These are phyloP conservation scores for Talaromyces islandicus DNA, from an alignment of 2,329 filamentous ascomycete species.

Conservation along the genomic window DNA sequence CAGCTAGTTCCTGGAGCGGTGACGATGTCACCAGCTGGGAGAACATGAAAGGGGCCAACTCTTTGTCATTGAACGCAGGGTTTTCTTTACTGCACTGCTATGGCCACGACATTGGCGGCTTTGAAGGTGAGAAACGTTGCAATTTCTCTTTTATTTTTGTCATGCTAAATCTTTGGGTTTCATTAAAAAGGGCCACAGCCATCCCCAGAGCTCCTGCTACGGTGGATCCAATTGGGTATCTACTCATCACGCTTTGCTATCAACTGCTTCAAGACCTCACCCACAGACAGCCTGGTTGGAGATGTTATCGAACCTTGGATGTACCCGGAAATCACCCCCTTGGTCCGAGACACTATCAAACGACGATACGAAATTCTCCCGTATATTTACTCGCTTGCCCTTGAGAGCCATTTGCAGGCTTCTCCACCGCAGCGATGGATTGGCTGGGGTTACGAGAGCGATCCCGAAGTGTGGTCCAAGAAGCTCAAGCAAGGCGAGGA, in stretches of 20 bases:
- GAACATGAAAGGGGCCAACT: conserved; percentile 66
- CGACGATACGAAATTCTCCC: conserved; percentile 66
- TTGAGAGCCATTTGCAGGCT: conserved; percentile 57
- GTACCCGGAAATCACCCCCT: conserved; percentile 60
- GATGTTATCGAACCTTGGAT: conserved; percentile 76
- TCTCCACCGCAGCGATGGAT: conserved; percentile 65
- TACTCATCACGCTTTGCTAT: conserved; percentile 68
- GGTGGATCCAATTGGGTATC: conserved; percentile 67
- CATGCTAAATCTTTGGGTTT: not conserved
- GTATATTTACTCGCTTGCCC: conserved; percentile 61
- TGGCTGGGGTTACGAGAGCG: conserved; percentile 65
- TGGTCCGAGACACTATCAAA: conserved; percentile 61
- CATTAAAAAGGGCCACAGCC: conserved; percentile 51
- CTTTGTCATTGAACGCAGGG: conserved; percentile 61
- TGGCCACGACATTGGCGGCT: conserved; percentile 70
- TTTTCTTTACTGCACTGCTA: conserved; percentile 64
- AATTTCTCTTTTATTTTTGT: not conserved
- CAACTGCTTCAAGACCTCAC: conserved; percentile 71
- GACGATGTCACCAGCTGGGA: conserved; percentile 71
- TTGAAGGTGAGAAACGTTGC: conserved; percentile 49
- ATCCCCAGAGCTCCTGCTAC: conserved; percentile 61
- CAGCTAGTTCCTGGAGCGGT: conserved; percentile 67
- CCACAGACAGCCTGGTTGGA: conserved; percentile 59
- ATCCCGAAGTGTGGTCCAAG: conserved; percentile 58
- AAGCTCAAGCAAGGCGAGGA: conserved; percentile 58